Percentiles rank a stretch among this genome's conserved stretches.
Conservation (phyloP, 305 asterid species). For the Fraxinus floribunda region DNA sequence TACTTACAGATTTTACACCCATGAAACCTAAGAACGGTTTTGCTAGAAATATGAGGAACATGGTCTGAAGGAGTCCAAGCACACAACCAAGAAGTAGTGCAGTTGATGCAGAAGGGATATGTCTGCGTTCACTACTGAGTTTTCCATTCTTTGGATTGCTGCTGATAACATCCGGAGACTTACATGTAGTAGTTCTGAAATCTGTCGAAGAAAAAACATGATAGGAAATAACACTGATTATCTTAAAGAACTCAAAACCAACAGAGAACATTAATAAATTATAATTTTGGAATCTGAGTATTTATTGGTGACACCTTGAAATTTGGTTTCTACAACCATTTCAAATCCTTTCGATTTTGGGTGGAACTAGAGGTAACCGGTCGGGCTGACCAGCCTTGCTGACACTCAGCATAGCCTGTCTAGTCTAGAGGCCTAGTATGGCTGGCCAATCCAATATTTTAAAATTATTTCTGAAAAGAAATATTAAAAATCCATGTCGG, state of each 20-base stretch:
- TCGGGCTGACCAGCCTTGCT: not conserved
- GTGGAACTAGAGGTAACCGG: not conserved
- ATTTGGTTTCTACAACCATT: not conserved
- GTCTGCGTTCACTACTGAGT: conserved; percentile 36
- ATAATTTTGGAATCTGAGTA: not conserved
- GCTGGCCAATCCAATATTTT: not conserved
- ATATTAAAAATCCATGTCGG: not conserved
- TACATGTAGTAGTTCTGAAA: conserved; percentile 19
- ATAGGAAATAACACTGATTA: not conserved
- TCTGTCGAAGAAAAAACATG: conserved; percentile 15
- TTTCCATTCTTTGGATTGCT: conserved; percentile 15
- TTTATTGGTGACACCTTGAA: not conserved
- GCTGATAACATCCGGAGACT: conserved; percentile 25
- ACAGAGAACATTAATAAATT: not conserved
- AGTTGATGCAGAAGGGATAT: conserved; percentile 66
- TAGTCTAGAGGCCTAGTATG: not conserved
- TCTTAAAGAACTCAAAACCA: not conserved
- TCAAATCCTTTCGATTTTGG: not conserved
- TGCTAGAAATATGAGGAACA: conserved; percentile 55
- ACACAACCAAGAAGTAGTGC: conserved; percentile 56
- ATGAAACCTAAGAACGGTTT: conserved; percentile 63
- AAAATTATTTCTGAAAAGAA: not conserved
- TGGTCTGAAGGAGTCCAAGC: conserved; percentile 66
- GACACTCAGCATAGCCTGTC: not conserved
- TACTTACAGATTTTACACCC: conserved; percentile 70